A percentile compares a stretch with the other conserved stretches of the same genome.
These are phyloP conservation scores for Penicillium sp. DNA, from an alignment of 2,329 filamentous ascomycete species.

Conservation along the genomic window DNA sequence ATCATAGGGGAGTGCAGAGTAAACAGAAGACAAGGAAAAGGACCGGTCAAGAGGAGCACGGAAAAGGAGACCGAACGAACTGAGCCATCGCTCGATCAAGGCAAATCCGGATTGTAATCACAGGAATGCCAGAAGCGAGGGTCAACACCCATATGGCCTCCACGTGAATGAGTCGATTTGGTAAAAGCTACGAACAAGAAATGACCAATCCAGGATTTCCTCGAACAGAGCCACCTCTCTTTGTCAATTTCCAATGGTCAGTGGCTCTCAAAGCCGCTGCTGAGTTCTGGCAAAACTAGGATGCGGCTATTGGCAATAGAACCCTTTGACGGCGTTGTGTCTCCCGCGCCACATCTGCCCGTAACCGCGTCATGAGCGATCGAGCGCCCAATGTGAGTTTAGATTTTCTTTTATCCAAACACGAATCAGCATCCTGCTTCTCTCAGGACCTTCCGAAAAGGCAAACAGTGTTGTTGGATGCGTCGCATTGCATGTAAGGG, in stretches of 20 bases:
- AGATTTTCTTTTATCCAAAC: neutral
- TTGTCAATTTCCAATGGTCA: neutral
- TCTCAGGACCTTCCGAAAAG: conserved; percentile 8
- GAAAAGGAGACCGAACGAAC: conserved; percentile 6
- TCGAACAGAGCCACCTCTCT: neutral
- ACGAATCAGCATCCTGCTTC: neutral
- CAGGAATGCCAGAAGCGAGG: conserved; percentile 22
- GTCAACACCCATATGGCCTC: conserved; percentile 23
- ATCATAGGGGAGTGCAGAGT: neutral
- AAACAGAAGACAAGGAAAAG: neutral
- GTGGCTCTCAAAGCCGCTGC: neutral
- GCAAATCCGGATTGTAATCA: conserved; percentile 5
- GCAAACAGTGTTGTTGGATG: conserved; percentile 4
- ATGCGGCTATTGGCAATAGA: conserved; percentile 14
- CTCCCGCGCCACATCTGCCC: neutral
- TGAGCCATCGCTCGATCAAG: conserved; percentile 7
- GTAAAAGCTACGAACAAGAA: conserved; percentile 3
- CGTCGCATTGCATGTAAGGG: conserved; percentile 17
- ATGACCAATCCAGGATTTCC: neutral
- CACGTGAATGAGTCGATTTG: conserved; percentile 17
- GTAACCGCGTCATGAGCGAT: neutral
- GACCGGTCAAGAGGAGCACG: neutral
- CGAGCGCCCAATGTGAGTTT: neutral
- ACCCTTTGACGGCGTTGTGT: neutral
- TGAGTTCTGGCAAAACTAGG: neutral